Evolutionary conservation across 75 land plant species (phyloP).

Genomic region (Pinus albicaulis): DNA sequence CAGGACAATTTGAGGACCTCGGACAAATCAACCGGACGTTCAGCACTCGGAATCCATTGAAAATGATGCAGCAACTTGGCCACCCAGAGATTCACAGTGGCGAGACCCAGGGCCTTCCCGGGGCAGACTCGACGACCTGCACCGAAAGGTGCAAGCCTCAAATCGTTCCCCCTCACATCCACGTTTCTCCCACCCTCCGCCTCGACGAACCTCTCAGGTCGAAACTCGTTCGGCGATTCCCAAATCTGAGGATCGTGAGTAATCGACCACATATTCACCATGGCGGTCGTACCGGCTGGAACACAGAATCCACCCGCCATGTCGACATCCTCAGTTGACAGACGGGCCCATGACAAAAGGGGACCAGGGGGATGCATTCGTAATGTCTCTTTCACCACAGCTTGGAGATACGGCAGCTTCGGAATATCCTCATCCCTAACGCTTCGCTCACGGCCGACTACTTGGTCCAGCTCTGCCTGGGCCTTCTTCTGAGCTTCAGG

Average conservation of each 20-base stretch:
- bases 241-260: constrained; percentile 22
- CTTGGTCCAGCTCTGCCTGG: constrained; percentile 52
- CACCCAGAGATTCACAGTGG: neutral
- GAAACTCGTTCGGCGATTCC: constrained; percentile 23
- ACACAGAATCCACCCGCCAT: constrained; percentile 23
- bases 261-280: constrained; percentile 55
- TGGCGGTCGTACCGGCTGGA: constrained; percentile 42
- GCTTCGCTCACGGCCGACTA: constrained; percentile 6
- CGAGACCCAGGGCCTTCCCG: constrained; percentile 25
- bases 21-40: neutral
- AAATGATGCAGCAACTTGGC: neutral
- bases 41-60: constrained; percentile 4
- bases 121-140: constrained; percentile 57
- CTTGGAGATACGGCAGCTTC: constrained; percentile 54
- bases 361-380: constrained; percentile 82
- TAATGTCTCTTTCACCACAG: constrained; percentile 71
- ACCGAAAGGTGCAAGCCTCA: constrained; percentile 57
- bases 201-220: constrained; percentile 51
- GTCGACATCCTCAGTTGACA: constrained; percentile 53
- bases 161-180: constrained; percentile 28
- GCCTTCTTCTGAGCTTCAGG: constrained; percentile 59
- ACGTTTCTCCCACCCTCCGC: constrained; percentile 16
- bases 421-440: constrained; percentile 43
- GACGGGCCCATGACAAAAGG: constrained; percentile 86
- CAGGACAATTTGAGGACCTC: neutral